Percentiles rank a stretch among this genome's conserved stretches.
Conservation (phyloP, 345 rosid species). For the Cardamine resedifolia region DNA sequence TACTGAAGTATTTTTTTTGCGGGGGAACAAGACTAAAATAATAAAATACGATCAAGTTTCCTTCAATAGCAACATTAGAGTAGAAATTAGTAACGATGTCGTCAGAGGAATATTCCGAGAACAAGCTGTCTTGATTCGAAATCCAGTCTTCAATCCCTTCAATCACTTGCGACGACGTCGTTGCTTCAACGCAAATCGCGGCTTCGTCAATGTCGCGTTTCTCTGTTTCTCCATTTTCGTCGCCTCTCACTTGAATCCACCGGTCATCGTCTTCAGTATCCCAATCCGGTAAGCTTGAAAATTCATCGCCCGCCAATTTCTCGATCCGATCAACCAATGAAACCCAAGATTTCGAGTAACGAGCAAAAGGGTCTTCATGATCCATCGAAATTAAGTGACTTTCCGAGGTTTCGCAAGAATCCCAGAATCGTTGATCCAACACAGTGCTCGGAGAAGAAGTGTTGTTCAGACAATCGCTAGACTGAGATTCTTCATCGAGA, state of each 20-base stretch:
- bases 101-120: slow-evolving; percentile 39
- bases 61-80: slow-evolving; percentile 1
- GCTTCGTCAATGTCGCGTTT: slow-evolving; percentile 21
- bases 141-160: slow-evolving; percentile 32
- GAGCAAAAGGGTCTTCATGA: slow-evolving; percentile 21
- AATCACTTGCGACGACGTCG: slow-evolving; percentile 22
- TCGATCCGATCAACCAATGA: slow-evolving; percentile 47
- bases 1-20: background rate
- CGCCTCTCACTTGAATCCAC: slow-evolving; percentile 72
- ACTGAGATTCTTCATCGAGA: slow-evolving; percentile 31
- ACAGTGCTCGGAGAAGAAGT: slow-evolving; percentile 64
- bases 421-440: slow-evolving; percentile 73
- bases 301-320: slow-evolving; percentile 36
- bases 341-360: slow-evolving; percentile 6
- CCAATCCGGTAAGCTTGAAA: slow-evolving; percentile 39
- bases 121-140: slow-evolving; percentile 37
- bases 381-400: slow-evolving; percentile 31
- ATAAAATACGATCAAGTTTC: slow-evolving; percentile 9
- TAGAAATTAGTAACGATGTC: slow-evolving; percentile 1
- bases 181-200: slow-evolving; percentile 19
- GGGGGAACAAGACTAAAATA: slow-evolving; percentile 19
- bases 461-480: background rate
- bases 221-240: slow-evolving; percentile 30
- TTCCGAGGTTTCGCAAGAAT: slow-evolving; percentile 40
- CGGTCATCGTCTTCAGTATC: slow-evolving; percentile 36